phyloP scores from a whole-genome alignment of 1,284 basidiomycete species.

The Irpex sp. region DNA sequence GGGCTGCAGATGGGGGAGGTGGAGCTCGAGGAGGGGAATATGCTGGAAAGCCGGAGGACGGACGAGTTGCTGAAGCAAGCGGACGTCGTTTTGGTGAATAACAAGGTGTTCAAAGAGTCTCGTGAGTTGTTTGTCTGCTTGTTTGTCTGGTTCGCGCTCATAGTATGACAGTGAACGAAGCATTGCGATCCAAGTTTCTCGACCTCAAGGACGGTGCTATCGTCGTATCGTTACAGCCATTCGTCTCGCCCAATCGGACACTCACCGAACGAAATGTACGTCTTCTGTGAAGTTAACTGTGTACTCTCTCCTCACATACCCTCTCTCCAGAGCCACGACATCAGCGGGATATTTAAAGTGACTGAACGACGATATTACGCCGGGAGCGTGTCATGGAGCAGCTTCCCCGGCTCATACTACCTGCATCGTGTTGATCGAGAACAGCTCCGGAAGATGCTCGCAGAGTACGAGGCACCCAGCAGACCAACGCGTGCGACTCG shows the following conservation, averaged over 20 bases:
- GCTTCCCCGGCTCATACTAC: constrained; percentile 64
- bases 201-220: constrained; percentile 79
- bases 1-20: constrained; percentile 63
- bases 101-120: constrained; percentile 71
- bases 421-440: constrained; percentile 69
- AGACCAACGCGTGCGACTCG: constrained; percentile 17
- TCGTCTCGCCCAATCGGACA: constrained; percentile 63
- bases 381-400: constrained; percentile 74
- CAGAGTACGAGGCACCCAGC: constrained; percentile 8
- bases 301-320: not conserved
- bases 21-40: constrained; percentile 71
- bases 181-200: constrained; percentile 67
- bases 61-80: constrained; percentile 61
- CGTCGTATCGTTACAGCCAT: constrained; percentile 71
- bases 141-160: not conserved
- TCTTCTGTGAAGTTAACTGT: constrained; percentile 13
- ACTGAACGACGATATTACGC: constrained; percentile 61
- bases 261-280: constrained; percentile 71
- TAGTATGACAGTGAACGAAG: constrained; percentile 61
- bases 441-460: constrained; percentile 1
- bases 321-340: constrained; percentile 59
- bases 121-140: constrained; percentile 38
- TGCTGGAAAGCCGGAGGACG: constrained; percentile 59
- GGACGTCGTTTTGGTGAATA: constrained; percentile 76
- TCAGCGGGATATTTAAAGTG: constrained; percentile 72